Evolutionary conservation across 164 flowering plant genomes (phyloP), one percentile per base, ranked within the genome.

Genomic region (Tetracentron sinense): DNA sequence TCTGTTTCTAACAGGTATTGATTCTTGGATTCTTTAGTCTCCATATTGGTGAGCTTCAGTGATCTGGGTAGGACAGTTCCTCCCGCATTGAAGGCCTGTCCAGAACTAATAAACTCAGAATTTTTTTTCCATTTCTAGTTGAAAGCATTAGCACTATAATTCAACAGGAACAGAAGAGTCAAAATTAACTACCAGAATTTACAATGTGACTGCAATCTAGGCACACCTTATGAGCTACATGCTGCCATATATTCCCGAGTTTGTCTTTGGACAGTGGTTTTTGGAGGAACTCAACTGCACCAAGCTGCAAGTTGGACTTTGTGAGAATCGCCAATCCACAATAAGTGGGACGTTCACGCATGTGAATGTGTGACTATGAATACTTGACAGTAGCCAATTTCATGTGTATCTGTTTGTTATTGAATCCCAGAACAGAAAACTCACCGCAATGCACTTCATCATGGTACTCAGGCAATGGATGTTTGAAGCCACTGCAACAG

Each of bases 361-460:
- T 38, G 38, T 38, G n/a, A n/a, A n/a, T n/a, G n/a, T n/a, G n/a
- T n/a, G n/a, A n/a, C n/a, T n/a, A n/a, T 38, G 5, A 8, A 8
- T 4, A 16, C 14, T 38, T 16, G 44, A 38, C 4, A 1, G 11
- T 38, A 16, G 19, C 10, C 15, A 11, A 11, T 52, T 8, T 12
- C 55, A 23, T 23, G 28, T 27, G 19, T 28, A 14, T 12, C 12
- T 20, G 22, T 59, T 1, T 4, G 20, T 21, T 0, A 33, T 4
- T 33, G 22, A 27, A 42, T 22, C n/a, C 17, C 47, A 15, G 52
- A 59, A 26, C 16, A 59, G 49, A 48, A 38, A 67, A 63, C 89
- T 90, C 66, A 92, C 96, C 67, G 96, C 92, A 65, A 92, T 89
- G 79, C 96, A 92, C 73, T 83, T 87, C 96, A 92, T 89, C 82